phyloP scores from a whole-genome alignment of 2,329 filamentous ascomycete species.

The Aspergillaceae sp. region DNA sequence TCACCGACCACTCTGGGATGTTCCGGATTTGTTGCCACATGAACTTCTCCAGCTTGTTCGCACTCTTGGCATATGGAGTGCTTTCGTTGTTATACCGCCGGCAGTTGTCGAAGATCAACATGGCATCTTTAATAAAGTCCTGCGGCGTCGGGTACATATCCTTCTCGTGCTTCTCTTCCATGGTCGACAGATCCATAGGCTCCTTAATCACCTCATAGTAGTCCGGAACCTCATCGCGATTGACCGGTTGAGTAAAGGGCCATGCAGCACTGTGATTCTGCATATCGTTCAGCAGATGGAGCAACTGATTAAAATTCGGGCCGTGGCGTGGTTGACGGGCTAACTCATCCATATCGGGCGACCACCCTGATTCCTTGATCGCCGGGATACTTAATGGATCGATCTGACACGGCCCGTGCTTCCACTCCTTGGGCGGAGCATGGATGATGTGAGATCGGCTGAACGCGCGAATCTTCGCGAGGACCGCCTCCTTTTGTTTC shows the following conservation, averaged over 20 bases:
- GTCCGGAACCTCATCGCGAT: constrained; percentile 91
- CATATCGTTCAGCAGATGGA: constrained; percentile 87
- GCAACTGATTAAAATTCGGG: constrained; percentile 88
- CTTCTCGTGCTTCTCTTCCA: constrained; percentile 91
- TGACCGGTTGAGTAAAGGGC: constrained; percentile 92
- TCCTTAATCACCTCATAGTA: constrained; percentile 98
- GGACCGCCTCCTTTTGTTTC: constrained; percentile 93
- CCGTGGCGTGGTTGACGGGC: constrained; percentile 91
- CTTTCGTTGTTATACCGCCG: constrained; percentile 93
- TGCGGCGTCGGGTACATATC: constrained; percentile 87
- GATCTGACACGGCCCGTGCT: constrained; percentile 62
- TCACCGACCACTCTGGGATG: constrained; percentile 80
- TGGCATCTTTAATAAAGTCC: constrained; percentile 83
- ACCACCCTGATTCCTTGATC: constrained; percentile 90
- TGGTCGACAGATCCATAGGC: constrained; percentile 91
- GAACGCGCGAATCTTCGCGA: constrained; percentile 88
- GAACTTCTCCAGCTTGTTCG: constrained; percentile 84
- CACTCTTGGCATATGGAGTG: constrained; percentile 89
- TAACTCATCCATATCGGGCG: constrained; percentile 93
- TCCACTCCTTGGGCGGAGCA: constrained; percentile 76
- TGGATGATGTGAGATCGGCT: constrained; percentile 84
- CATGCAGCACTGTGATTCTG: constrained; percentile 89
- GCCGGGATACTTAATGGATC: constrained; percentile 80
- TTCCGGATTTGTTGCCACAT: constrained; percentile 92
- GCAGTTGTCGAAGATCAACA: constrained; percentile 89